Evolutionary conservation across 805 yeast species (phyloP).

Genomic region (Candida endomychidarum): DNA sequence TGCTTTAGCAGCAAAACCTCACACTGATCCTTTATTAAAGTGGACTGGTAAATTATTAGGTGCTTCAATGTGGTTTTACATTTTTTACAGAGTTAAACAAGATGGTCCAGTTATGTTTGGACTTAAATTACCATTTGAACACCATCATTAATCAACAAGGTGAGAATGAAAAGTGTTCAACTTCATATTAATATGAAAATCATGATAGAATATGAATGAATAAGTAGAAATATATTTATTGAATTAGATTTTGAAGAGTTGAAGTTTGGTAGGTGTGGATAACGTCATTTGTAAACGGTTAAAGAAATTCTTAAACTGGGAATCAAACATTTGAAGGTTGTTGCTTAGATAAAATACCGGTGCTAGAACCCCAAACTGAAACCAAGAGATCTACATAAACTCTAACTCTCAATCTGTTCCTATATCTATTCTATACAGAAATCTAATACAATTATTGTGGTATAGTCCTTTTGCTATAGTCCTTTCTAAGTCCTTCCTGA

Average conservation of each 20-base stretch:
- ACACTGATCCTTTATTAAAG: constrained; percentile 56
- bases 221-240: constrained; percentile 3
- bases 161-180: neutral
- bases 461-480: no score
- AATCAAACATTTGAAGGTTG: no score
- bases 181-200: neutral
- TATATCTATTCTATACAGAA: neutral
- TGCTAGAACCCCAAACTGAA: no score
- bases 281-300: no score
- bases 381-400: no score
- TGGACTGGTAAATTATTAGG: constrained; percentile 69
- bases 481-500: no score
- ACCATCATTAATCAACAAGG: constrained; percentile 23
- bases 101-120: constrained; percentile 65
- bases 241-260: no score
- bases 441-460: no score
- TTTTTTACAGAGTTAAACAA: constrained; percentile 75
- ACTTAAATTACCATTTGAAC: constrained; percentile 38
- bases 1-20: constrained; percentile 66
- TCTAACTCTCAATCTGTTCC: no score
- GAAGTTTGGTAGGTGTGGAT: no score
- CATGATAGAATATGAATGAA: neutral
- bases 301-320: no score
- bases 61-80: constrained; percentile 89
- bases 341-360: no score